These are phyloP conservation scores for Candida ulmi DNA, from an alignment of 805 yeast species.

Conservation along the genomic window DNA sequence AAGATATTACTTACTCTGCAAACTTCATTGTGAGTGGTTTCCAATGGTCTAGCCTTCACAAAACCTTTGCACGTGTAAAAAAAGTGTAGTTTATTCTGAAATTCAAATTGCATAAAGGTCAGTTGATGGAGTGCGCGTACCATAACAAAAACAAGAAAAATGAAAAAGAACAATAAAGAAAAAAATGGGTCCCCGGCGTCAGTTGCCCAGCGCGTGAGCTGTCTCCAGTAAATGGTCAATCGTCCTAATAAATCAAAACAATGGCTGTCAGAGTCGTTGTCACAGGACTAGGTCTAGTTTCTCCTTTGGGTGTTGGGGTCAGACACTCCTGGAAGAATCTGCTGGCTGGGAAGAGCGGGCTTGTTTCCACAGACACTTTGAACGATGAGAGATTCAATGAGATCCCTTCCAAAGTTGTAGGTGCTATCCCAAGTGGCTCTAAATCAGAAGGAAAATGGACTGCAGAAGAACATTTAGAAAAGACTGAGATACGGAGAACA, in stretches of 20 bases:
- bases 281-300: conserved; percentile 83
- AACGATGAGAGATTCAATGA: conserved; percentile 27
- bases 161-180: no score
- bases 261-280: conserved; percentile 62
- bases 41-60: no score
- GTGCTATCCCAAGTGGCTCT: conserved; percentile 55
- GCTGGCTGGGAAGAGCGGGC: conserved; percentile 48
- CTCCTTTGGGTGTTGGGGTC: conserved; percentile 80
- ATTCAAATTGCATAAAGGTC: no score
- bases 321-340: conserved; percentile 47
- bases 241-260: no score
- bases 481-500: conserved; percentile 42
- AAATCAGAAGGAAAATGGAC: conserved; percentile 45
- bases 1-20: conserved; percentile 15
- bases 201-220: no score
- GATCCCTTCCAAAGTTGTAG: conserved; percentile 72
- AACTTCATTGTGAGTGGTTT: conserved; percentile 19
- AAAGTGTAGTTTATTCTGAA: no score
- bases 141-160: no score
- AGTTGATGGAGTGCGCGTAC: no score
- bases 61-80: no score
- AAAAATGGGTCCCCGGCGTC: no score
- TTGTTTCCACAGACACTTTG: conserved; percentile 44
- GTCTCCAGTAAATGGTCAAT: no score
- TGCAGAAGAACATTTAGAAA: conserved; percentile 41